phyloP scores from a whole-genome alignment of 1,284 basidiomycete species.

The Mycena citricolor region DNA sequence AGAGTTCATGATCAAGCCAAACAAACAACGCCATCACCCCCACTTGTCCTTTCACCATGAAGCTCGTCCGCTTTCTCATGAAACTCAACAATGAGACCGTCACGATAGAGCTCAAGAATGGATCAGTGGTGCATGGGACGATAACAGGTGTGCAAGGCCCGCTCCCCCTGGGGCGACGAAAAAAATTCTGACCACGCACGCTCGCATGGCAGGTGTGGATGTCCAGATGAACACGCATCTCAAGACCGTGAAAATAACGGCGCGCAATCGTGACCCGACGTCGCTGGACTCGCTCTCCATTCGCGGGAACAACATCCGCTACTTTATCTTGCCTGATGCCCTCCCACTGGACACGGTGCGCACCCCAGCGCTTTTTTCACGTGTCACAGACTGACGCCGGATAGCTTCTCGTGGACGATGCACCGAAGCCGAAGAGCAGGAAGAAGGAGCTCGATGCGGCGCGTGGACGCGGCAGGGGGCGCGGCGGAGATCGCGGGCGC shows the following conservation, averaged over 20 bases:
- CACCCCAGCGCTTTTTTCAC: not conserved
- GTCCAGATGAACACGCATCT: constrained; percentile 98
- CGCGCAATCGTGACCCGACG: constrained; percentile 81
- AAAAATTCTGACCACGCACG: constrained; percentile 3
- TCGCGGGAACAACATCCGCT: constrained; percentile 91
- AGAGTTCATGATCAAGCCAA: no score
- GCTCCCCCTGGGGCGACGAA: constrained; percentile 3
- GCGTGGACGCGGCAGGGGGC: constrained; percentile 62
- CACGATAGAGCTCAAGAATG: constrained; percentile 97
- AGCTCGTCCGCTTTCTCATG: constrained; percentile 76
- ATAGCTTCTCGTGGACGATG: constrained; percentile 89
- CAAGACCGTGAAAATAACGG: constrained; percentile 96
- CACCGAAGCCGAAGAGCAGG: constrained; percentile 91
- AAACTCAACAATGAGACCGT: constrained; percentile 99
- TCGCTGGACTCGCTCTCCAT: constrained; percentile 88
- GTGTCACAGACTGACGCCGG: not conserved
- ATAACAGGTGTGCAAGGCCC: constrained; percentile 77
- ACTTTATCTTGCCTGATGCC: constrained; percentile 95
- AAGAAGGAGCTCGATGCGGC: constrained; percentile 67
- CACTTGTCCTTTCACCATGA: constrained; percentile 23
- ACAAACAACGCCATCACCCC: no score
- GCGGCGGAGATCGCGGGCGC: constrained; percentile 45
- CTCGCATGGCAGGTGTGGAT: constrained; percentile 69
- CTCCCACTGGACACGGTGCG: constrained; percentile 84
- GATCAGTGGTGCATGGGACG: constrained; percentile 92